Percentiles rank a stretch among this genome's conserved stretches.
Conservation (phyloP, 176 grass and related monocot genomes). For the Rhipidocladum racemiflorum region DNA sequence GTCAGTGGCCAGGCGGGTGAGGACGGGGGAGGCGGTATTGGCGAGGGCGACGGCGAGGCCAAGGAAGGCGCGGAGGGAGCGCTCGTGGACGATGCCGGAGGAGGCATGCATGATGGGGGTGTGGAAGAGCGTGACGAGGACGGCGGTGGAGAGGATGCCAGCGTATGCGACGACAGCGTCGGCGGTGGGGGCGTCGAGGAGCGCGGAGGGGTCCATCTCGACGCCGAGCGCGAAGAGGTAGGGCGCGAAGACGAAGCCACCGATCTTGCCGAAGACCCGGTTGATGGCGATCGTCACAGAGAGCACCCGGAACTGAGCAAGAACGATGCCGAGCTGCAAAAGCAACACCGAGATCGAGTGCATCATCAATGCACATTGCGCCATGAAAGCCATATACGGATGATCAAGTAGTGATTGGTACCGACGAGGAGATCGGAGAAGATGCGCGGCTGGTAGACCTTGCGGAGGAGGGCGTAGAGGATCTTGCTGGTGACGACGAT, state of each 20-base stretch:
- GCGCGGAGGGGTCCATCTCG: slow-evolving; percentile 67
- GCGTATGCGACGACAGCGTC: slow-evolving; percentile 58
- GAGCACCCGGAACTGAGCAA: slow-evolving; percentile 34
- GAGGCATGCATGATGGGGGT: slow-evolving; percentile 31
- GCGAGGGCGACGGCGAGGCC: slow-evolving; percentile 45
- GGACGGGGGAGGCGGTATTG: slow-evolving; percentile 56
- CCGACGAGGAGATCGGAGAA: slow-evolving; percentile 66
- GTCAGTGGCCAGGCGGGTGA: slow-evolving; percentile 69
- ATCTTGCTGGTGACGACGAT: slow-evolving; percentile 56
- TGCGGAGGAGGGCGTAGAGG: slow-evolving; percentile 51
- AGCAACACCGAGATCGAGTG: too few species aligned
- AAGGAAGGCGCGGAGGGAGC: slow-evolving; percentile 40
- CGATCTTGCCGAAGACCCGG: slow-evolving; percentile 58
- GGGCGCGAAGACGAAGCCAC: slow-evolving; percentile 43
- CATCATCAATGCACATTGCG: too few species aligned
- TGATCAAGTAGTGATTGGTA: too few species aligned
- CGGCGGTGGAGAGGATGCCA: slow-evolving; percentile 49
- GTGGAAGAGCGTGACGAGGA: slow-evolving; percentile 46
- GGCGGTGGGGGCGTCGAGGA: slow-evolving; percentile 37
- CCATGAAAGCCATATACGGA: too few species aligned
- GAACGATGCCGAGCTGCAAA: slow-evolving; percentile 65
- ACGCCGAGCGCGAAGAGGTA: slow-evolving; percentile 78
- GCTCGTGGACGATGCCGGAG: slow-evolving; percentile 43
- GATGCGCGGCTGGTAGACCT: slow-evolving; percentile 63
- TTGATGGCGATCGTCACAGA: slow-evolving; percentile 40